Conservation (phyloP, 768 basidiomycete species). For the Auriscalpium vulgare region DNA sequence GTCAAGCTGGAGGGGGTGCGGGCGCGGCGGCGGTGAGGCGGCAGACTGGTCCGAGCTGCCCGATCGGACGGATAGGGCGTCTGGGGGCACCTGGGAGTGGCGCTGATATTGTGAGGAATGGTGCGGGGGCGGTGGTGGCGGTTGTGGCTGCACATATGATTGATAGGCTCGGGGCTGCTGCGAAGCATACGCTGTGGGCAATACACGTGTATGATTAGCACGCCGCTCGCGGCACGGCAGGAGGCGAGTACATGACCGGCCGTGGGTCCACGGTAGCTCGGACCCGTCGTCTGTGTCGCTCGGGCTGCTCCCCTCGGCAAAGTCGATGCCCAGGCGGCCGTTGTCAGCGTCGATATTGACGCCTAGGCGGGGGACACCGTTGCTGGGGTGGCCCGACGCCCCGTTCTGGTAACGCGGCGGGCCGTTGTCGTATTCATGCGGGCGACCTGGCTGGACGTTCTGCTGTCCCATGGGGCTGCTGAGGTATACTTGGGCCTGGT, state of each 20-base stretch:
- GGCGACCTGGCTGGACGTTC: constrained; percentile 16
- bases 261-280: constrained; percentile 48
- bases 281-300: constrained; percentile 41
- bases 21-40: constrained; percentile 24
- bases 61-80: constrained; percentile 34
- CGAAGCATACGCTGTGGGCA: neutral
- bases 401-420: constrained; percentile 20
- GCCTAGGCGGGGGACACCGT: constrained; percentile 30
- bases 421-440: constrained; percentile 16
- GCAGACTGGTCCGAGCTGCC: constrained; percentile 25
- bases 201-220: neutral
- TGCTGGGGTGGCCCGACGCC: constrained; percentile 16
- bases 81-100: constrained; percentile 16
- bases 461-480: constrained; percentile 31
- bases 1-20: constrained; percentile 54
- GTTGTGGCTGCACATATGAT: neutral
- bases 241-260: constrained; percentile 6
- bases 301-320: constrained; percentile 28
- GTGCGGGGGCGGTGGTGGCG: neutral
- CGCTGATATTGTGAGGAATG: constrained; percentile 9
- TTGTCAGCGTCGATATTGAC: constrained; percentile 46
- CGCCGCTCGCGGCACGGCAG: neutral
- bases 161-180: neutral
- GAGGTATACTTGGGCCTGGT: constrained; percentile 66
- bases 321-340: constrained; percentile 53